Conservation (phyloP, 257 asterid species). For the Fraxinus quadrangulata region DNA sequence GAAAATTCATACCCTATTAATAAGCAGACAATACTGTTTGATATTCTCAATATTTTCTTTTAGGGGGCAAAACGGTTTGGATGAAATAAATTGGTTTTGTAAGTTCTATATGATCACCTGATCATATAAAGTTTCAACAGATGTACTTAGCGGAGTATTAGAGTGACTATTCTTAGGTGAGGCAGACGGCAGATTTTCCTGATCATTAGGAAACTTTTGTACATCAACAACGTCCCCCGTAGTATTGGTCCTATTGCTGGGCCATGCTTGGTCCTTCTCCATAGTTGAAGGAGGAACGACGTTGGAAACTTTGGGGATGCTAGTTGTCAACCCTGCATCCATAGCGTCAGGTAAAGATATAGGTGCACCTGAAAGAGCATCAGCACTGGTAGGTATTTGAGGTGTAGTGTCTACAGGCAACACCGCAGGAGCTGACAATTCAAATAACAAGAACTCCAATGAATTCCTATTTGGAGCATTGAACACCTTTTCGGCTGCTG, state of each 20-base stretch:
- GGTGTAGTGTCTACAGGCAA: constrained; percentile 32
- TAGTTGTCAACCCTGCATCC: constrained; percentile 26
- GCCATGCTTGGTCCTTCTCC: constrained; percentile 22
- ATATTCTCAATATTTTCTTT: background rate
- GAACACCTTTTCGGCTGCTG: constrained; percentile 35
- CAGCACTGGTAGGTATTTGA: constrained; percentile 21
- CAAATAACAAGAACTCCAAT: constrained; percentile 59
- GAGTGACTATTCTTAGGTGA: constrained; percentile 15
- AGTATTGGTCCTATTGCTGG: constrained; percentile 17
- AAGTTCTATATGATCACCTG: constrained; percentile 31
- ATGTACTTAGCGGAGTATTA: constrained; percentile 31
- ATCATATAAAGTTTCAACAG: constrained; percentile 30
- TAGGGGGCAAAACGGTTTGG: background rate
- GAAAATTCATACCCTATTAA: background rate
- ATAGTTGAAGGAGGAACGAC: constrained; percentile 16
- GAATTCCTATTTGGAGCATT: constrained; percentile 34
- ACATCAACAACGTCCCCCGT: constrained; percentile 22
- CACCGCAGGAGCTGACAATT: constrained; percentile 40
- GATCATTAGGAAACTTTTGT: constrained; percentile 16
- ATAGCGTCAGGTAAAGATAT: constrained; percentile 24
- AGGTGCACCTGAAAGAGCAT: constrained; percentile 17
- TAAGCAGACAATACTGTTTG: background rate
- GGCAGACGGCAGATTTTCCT: constrained; percentile 27
- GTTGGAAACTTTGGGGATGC: constrained; percentile 26
- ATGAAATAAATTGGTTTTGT: background rate